phyloP scores from a whole-genome alignment of 2,329 filamentous ascomycete genomes.

The Hypocreales sp. region DNA sequence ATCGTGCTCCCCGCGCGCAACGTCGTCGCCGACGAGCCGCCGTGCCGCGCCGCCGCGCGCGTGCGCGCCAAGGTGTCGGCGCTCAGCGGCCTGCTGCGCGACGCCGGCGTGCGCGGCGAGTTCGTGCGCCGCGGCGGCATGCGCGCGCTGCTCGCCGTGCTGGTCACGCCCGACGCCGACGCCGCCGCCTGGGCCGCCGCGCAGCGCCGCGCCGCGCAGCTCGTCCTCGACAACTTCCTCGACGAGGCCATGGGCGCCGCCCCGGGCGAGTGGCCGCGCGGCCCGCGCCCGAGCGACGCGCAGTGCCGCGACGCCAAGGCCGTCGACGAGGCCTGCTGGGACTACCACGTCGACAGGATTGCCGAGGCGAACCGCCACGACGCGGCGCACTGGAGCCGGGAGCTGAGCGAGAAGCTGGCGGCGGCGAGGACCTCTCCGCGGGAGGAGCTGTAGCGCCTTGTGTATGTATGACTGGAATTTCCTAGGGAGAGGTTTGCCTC shows the following conservation, averaged over 20 bases:
- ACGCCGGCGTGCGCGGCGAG: slow-evolving; percentile 31
- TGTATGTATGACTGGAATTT: not conserved
- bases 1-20: slow-evolving; percentile 18
- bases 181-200: slow-evolving; percentile 32
- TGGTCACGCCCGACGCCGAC: slow-evolving; percentile 28
- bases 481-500: too few species aligned
- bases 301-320: slow-evolving; percentile 18
- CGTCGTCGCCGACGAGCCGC: slow-evolving; percentile 5
- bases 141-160: slow-evolving; percentile 34
- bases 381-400: slow-evolving; percentile 28
- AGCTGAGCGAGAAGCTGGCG: slow-evolving; percentile 20
- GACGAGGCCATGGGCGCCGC: slow-evolving; percentile 47
- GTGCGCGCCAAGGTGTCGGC: slow-evolving; percentile 29
- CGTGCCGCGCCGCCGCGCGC: slow-evolving; percentile 12
- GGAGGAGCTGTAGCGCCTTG: slow-evolving; percentile 18
- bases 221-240: slow-evolving; percentile 51
- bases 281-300: slow-evolving; percentile 15
- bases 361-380: slow-evolving; percentile 19
- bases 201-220: slow-evolving; percentile 37
- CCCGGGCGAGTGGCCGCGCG: slow-evolving; percentile 38
- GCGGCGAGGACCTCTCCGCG: slow-evolving; percentile 14
- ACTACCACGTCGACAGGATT: slow-evolving; percentile 31
- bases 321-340: slow-evolving; percentile 40
- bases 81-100: slow-evolving; percentile 41
- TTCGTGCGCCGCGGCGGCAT: slow-evolving; percentile 41